Percentiles rank a stretch among this genome's conserved stretches.
Conservation (phyloP, 2,329 filamentous ascomycete species). For the Epichloe sylvatica region DNA sequence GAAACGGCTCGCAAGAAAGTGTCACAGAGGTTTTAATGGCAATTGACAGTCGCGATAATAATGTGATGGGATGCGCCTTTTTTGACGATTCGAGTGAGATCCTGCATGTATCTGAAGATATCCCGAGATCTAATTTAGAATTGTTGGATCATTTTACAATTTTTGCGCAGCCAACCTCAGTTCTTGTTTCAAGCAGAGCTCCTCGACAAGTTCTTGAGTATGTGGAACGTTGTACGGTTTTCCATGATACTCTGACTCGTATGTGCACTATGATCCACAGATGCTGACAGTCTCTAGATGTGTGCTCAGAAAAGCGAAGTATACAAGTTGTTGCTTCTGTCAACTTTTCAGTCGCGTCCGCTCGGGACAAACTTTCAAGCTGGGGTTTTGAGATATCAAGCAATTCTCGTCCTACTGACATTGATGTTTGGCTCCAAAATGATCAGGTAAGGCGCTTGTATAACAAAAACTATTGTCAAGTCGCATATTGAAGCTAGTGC, state of each 20-base stretch:
- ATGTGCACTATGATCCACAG: slow-evolving; percentile 10
- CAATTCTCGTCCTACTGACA: background rate
- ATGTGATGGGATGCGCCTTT: slow-evolving; percentile 69
- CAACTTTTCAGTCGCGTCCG: slow-evolving; percentile 2
- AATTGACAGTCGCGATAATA: slow-evolving; percentile 57
- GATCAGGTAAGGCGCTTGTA: background rate
- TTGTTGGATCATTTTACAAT: slow-evolving; percentile 48
- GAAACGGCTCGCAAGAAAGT: background rate
- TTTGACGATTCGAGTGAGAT: slow-evolving; percentile 58
- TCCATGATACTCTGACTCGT: background rate
- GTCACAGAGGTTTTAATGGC: slow-evolving; percentile 59
- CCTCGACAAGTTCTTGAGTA: slow-evolving; percentile 24
- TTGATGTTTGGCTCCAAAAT: background rate
- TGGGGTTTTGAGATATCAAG: background rate
- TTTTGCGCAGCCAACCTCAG: slow-evolving; percentile 39
- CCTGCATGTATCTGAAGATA: slow-evolving; percentile 65
- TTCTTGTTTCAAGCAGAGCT: slow-evolving; percentile 37
- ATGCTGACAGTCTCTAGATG: slow-evolving; percentile 1
- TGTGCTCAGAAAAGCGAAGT: background rate
- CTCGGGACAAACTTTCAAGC: slow-evolving; percentile 1
- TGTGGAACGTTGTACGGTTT: slow-evolving; percentile 1
- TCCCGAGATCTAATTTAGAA: slow-evolving; percentile 53
- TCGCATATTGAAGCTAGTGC: background rate
- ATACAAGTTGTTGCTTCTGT: slow-evolving; percentile 1
- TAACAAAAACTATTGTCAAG: background rate